Conservation (phyloP, 805 yeast genomes). For the Starmerella tilneyi region DNA sequence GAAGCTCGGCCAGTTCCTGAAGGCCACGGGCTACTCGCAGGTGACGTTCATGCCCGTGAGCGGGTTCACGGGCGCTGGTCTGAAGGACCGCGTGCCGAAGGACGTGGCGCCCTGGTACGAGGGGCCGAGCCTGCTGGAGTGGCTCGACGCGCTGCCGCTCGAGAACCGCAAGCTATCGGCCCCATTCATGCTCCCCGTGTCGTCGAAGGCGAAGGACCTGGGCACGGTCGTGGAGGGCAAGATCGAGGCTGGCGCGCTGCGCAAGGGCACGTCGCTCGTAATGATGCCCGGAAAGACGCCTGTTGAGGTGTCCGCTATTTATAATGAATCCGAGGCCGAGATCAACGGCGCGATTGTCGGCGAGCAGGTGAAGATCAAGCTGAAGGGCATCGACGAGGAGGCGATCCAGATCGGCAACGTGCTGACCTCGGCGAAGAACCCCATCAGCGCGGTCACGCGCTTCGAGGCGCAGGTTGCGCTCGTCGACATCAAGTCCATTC, state of each 20-base stretch:
- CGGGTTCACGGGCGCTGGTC: conserved; percentile 94
- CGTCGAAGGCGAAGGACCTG: conserved; percentile 90
- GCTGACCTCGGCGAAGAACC: conserved; percentile 71
- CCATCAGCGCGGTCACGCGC: conserved; percentile 79
- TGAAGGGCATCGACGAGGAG: conserved; percentile 96
- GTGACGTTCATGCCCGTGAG: conserved; percentile 93
- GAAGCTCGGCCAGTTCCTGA: conserved; percentile 63
- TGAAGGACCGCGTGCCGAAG: conserved; percentile 70
- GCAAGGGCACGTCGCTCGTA: conserved; percentile 62
- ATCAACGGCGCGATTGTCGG: conserved; percentile 85
- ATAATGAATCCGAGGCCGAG: conserved; percentile 92
- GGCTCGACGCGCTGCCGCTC: conserved; percentile 69
- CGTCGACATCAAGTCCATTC: conserved; percentile 88
- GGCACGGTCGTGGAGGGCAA: conserved; percentile 98
- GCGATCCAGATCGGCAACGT: conserved; percentile 88
- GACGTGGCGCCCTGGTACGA: conserved; percentile 81
- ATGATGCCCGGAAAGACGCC: conserved; percentile 85
- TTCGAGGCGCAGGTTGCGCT: conserved; percentile 96
- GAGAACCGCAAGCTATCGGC: conserved; percentile 81
- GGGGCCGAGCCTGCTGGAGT: conserved; percentile 89
- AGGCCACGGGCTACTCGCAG: conserved; percentile 82
- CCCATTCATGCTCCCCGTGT: conserved; percentile 94
- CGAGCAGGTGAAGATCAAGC: conserved; percentile 88
- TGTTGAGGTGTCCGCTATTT: conserved; percentile 79
- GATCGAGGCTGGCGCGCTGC: conserved; percentile 89